phyloP scores from a whole-genome alignment of 257 asterid genomes.

The Thymus mandschuricus region DNA sequence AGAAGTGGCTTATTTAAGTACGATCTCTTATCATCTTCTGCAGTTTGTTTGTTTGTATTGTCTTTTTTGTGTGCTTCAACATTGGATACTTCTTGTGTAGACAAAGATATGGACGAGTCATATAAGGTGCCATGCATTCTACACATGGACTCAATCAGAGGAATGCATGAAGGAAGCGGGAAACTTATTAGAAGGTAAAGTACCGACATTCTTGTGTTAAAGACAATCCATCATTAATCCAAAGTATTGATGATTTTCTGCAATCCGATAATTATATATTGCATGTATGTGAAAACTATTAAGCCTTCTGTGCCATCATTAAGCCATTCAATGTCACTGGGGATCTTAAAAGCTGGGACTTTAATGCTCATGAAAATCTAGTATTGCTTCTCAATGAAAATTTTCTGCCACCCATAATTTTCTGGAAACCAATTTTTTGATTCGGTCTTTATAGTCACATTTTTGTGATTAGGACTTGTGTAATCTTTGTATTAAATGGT shows the following conservation, averaged over 20 bases:
- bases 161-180: slow-evolving; percentile 73
- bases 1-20: slow-evolving; percentile 59
- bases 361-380: too few relatives aligned
- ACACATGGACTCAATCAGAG: slow-evolving; percentile 89
- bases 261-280: slow-evolving; percentile 18
- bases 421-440: too few relatives aligned
- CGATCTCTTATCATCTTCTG: slow-evolving; percentile 26
- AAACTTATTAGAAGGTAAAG: slow-evolving; percentile 65
- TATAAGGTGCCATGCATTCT: slow-evolving; percentile 69
- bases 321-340: neutral
- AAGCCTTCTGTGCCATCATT: neutral
- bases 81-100: slow-evolving; percentile 48
- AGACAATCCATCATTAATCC: slow-evolving; percentile 6
- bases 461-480: too few relatives aligned
- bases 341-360: too few relatives aligned
- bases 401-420: too few relatives aligned
- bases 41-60: slow-evolving; percentile 24
- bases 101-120: slow-evolving; percentile 43
- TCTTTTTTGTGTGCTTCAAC: slow-evolving; percentile 31
- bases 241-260: slow-evolving; percentile 8
- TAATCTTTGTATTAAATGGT: too few relatives aligned
- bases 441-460: too few relatives aligned
- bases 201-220: slow-evolving; percentile 29
- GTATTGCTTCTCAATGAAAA: too few relatives aligned
- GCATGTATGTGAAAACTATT: slow-evolving; percentile 6